Evolutionary conservation across 108 stramenopile species (phyloP), one percentile per base, ranked within the genome.

Genomic region (Parietichytrium sp.): DNA sequence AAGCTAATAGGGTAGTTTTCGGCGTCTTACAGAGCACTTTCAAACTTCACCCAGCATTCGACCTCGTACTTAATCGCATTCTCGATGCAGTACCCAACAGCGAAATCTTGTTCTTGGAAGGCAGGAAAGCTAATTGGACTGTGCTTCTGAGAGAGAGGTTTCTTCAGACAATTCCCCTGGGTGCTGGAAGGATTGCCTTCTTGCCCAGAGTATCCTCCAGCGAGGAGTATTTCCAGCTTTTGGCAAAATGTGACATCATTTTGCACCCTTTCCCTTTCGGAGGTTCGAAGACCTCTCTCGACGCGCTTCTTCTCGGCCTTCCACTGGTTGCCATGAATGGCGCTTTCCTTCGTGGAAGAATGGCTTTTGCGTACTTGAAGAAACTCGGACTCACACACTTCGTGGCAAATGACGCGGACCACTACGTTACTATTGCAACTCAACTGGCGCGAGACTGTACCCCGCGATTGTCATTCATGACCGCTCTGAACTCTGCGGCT

Each of bases 201-300:
- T 36, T 86, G 36, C 83, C 82, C 10, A 85, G 91, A 12, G 81
- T 72, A 3, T 4, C 33, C 48, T 80, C 54, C 13, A 51, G 49
- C 20, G 52, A 87, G 51, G 36, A 83, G 52, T 81, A 89, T 31
- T n/a, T 83, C 8, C 29, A 47, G 12, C 54, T 90, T 2, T 52
- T 93, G 30, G 52, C 87, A n/a, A 51, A 50, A 15, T 77, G 86
- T 6, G 85, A 91, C 20, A 87, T 91, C 10, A 29, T 93, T 6
- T 55, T 93, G 10, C 93, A 93, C 38, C 93, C 93, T 2, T 92
- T 92, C 29, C 93, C 93, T 2, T 93, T 93, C 49, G 93, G 87
- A 27, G 93, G 93, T 0, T 80, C 80, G 15, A 89, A 89, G 49
- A 93, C 93, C 2, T 82, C 92, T 3, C 88, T 88, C 13, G 93